These are phyloP conservation scores for Hirsutella minnesotensis DNA, from an alignment of 2,329 filamentous ascomycete genomes.

Conservation along the genomic window DNA sequence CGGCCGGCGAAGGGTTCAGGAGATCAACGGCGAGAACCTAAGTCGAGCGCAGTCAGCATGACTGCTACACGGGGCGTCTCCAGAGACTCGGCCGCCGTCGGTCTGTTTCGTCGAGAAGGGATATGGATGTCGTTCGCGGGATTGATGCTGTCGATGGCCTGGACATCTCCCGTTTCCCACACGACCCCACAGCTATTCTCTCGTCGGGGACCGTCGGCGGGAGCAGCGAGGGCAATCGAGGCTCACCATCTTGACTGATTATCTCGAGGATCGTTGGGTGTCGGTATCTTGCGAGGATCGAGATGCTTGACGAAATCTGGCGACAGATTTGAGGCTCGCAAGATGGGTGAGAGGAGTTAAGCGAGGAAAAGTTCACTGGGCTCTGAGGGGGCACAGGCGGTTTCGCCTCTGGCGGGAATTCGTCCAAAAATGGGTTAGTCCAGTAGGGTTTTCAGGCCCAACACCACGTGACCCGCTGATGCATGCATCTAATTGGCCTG, in stretches of 20 bases:
- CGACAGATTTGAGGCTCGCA: slow-evolving; percentile 42
- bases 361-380: slow-evolving; percentile 37
- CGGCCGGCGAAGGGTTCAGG: slow-evolving; percentile 94
- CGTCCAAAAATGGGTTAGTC: slow-evolving; percentile 23
- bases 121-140: not conserved
- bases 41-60: slow-evolving; percentile 31
- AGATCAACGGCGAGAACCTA: slow-evolving; percentile 99
- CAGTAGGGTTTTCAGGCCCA: slow-evolving; percentile 25
- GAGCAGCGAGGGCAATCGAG: slow-evolving; percentile 12
- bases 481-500: slow-evolving; percentile 8
- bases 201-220: slow-evolving; percentile 3
- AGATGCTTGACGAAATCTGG: slow-evolving; percentile 41
- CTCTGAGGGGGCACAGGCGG: slow-evolving; percentile 18
- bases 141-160: not conserved
- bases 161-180: not conserved
- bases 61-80: not conserved
- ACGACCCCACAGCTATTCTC: slow-evolving; percentile 9
- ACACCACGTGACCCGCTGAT: slow-evolving; percentile 21
- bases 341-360: slow-evolving; percentile 32
- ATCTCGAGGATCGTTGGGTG: slow-evolving; percentile 23
- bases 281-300: slow-evolving; percentile 34
- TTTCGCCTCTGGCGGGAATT: slow-evolving; percentile 24
- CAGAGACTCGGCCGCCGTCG: not conserved
- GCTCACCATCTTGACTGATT: slow-evolving; percentile 62
- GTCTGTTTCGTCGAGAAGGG: not conserved